Evolutionary conservation across 306 rosid genomes (phyloP).

Genomic region (Pterocarpus macrocarpus): DNA sequence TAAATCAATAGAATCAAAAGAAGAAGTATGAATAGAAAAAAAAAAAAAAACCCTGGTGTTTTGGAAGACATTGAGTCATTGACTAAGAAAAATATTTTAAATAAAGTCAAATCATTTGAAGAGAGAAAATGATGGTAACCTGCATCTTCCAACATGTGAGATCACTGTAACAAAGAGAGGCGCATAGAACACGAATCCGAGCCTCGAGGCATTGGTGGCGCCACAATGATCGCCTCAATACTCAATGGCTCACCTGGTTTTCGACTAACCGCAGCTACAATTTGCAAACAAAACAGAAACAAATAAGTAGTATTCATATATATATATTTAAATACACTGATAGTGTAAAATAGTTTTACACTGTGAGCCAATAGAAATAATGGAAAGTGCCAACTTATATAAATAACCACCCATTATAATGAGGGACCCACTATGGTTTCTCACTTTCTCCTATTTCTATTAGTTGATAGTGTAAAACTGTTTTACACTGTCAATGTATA

Average conservation of each 20-base stretch:
- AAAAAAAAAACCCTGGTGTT: too few relatives aligned
- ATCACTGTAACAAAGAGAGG: conserved; percentile 83
- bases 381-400: too few relatives aligned
- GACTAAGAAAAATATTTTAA: background rate
- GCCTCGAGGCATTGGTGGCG: conserved; percentile 85
- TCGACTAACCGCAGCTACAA: conserved; percentile 75
- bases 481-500: too few relatives aligned
- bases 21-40: background rate
- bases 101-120: background rate
- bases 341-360: too few relatives aligned
- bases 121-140: conserved; percentile 50
- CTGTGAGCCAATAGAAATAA: too few relatives aligned
- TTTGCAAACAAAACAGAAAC: conserved; percentile 12
- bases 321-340: too few relatives aligned
- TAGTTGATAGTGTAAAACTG: too few relatives aligned
- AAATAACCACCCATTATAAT: too few relatives aligned
- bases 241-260: conserved; percentile 68
- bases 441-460: too few relatives aligned
- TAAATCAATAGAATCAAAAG: background rate
- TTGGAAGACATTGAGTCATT: too few relatives aligned
- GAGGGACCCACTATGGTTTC: too few relatives aligned
- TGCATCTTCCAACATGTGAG: conserved; percentile 76
- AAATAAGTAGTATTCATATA: background rate
- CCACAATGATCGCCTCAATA: conserved; percentile 78
- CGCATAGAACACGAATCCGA: conserved; percentile 74